A percentile compares a stretch with the other conserved stretches of the same genome.
These are phyloP conservation scores for Effrenium voratum DNA, from an alignment of 73 alveolate genomes.

Conservation along the genomic window DNA sequence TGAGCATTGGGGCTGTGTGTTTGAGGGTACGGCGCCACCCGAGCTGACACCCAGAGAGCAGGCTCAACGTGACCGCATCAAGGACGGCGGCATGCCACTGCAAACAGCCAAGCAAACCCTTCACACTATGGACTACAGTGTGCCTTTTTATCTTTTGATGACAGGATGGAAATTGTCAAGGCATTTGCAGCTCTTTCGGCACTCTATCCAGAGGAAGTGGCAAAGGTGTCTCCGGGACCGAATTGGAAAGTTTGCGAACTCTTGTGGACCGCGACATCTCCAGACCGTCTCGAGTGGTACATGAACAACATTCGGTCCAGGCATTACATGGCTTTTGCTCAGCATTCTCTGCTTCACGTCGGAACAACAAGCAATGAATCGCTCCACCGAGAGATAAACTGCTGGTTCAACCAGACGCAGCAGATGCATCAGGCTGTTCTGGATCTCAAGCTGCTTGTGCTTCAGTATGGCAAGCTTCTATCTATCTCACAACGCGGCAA, in stretches of 20 bases:
- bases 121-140: neutral
- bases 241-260: neutral
- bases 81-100: neutral
- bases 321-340: neutral
- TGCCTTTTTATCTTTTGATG: neutral
- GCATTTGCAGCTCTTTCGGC: constrained; percentile 9
- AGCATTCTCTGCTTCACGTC: neutral
- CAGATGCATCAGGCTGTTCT: neutral
- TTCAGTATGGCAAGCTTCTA: neutral
- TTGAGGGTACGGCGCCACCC: neutral
- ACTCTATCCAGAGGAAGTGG: neutral
- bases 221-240: neutral
- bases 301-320: constrained; percentile 25
- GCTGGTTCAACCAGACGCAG: constrained; percentile 51
- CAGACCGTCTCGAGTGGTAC: constrained; percentile 43
- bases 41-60: neutral
- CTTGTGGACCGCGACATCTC: neutral
- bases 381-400: constrained; percentile 28
- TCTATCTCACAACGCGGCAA: constrained; percentile 9
- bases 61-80: neutral
- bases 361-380: constrained; percentile 51
- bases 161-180: neutral
- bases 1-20: neutral
- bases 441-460: neutral
- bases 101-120: neutral